A percentile compares a stretch with the other conserved stretches of the same genome.
Evolutionary conservation across 805 yeast genomes (phyloP).

Genomic region (Myxozyma udenii): DNA sequence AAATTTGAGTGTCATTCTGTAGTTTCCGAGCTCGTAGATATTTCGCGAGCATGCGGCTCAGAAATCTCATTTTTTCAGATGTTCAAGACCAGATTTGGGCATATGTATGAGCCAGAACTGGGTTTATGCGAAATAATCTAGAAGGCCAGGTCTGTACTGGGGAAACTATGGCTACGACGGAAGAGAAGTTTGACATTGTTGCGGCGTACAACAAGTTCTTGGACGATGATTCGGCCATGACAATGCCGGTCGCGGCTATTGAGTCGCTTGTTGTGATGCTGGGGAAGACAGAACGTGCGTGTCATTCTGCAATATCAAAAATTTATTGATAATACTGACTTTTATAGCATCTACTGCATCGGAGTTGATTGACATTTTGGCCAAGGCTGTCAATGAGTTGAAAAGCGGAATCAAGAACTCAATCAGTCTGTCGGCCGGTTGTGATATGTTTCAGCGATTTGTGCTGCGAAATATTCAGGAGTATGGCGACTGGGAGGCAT

Average conservation of each 20-base stretch:
- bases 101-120: too few relatives aligned
- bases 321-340: background rate
- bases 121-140: too few relatives aligned
- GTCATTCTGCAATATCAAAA: background rate
- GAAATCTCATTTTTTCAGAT: too few relatives aligned
- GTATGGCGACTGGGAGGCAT: slow-evolving; percentile 89
- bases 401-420: slow-evolving; percentile 84
- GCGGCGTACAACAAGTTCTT: slow-evolving; percentile 74
- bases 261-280: slow-evolving; percentile 86
- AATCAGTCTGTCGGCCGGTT: slow-evolving; percentile 91
- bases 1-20: too few relatives aligned
- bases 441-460: slow-evolving; percentile 92
- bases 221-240: slow-evolving; percentile 89
- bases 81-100: too few relatives aligned
- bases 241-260: slow-evolving; percentile 99
- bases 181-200: slow-evolving; percentile 65
- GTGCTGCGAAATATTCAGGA: slow-evolving; percentile 84
- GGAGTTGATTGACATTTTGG: slow-evolving; percentile 78
- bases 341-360: slow-evolving; percentile 73
- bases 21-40: too few relatives aligned
- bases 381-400: slow-evolving; percentile 68
- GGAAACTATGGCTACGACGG: too few relatives aligned
- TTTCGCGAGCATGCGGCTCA: too few relatives aligned
- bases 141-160: too few relatives aligned
- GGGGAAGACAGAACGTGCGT: slow-evolving; percentile 63